Percentiles rank a stretch among this genome's conserved stretches.
phyloP scores from a whole-genome alignment of 2,329 filamentous ascomycete species.

The Fusarium keratoplasticum region DNA sequence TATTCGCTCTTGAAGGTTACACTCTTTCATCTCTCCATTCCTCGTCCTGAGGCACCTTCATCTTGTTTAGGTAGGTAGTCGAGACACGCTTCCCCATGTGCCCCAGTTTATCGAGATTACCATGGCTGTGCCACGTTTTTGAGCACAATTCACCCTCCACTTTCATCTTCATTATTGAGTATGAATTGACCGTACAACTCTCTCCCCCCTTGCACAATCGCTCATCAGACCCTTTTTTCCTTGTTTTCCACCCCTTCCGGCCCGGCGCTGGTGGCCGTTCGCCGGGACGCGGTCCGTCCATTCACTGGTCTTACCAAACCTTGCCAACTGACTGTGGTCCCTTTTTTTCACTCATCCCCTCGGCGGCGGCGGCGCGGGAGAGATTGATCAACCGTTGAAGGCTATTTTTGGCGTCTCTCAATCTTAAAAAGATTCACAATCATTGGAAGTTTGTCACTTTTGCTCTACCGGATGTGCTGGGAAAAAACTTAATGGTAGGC shows the following conservation, averaged over 20 bases:
- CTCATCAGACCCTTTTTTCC: neutral
- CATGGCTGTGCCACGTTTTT: constrained; percentile 32
- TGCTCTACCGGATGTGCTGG: neutral
- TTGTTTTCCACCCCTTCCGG: constrained; percentile 1
- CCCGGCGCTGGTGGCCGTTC: constrained; percentile 16
- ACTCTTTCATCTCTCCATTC: neutral
- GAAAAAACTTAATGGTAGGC: neutral
- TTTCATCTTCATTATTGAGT: neutral
- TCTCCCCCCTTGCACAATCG: constrained; percentile 11
- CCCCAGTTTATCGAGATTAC: constrained; percentile 31
- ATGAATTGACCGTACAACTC: neutral
- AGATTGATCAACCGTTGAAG: constrained; percentile 25
- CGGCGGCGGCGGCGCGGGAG: neutral
- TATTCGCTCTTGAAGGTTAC: neutral
- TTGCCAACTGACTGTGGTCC: constrained; percentile 1
- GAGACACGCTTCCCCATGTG: neutral
- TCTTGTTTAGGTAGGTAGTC: neutral
- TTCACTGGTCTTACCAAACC: constrained; percentile 18
- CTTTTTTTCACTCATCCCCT: neutral
- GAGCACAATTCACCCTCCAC: neutral
- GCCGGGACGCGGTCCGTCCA: constrained; percentile 29
- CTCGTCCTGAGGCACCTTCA: neutral
- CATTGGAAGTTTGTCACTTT: constrained; percentile 8
- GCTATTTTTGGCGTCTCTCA: constrained; percentile 36
- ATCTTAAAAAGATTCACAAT: constrained; percentile 31